Evolutionary conservation across 2,329 filamentous ascomycete species (phyloP).

Genomic region (Neofusicoccum umdonicola): DNA sequence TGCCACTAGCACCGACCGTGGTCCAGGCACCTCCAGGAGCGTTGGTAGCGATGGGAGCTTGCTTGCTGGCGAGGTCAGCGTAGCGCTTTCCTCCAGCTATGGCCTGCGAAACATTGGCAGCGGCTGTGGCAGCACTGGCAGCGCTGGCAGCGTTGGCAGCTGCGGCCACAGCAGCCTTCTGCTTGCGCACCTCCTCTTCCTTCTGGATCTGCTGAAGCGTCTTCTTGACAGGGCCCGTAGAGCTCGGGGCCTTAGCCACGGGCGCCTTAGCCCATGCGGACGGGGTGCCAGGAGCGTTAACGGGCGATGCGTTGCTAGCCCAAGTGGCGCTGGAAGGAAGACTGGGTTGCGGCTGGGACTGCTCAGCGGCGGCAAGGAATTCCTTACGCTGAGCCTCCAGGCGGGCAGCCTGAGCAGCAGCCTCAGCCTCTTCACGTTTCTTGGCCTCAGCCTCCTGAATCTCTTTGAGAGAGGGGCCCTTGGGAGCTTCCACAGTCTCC

Average conservation of each 20-base stretch:
- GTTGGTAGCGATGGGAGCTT: conserved; percentile 43
- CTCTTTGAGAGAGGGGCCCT: conserved; percentile 89
- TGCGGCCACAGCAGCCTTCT: conserved; percentile 60
- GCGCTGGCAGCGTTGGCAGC: conserved; percentile 44
- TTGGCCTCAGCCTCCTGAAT: conserved; percentile 95
- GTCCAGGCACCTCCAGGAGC: conserved; percentile 71
- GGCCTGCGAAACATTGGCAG: conserved; percentile 18
- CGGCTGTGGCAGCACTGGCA: conserved; percentile 38
- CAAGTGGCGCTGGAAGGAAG: conserved; percentile 87
- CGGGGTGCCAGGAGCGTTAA: conserved; percentile 52
- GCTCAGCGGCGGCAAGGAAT: conserved; percentile 60
- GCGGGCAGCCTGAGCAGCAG: conserved; percentile 72
- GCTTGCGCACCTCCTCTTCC: conserved; percentile 89
- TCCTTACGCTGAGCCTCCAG: conserved; percentile 81
- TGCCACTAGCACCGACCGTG: conserved; percentile 90
- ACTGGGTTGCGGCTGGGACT: conserved; percentile 64
- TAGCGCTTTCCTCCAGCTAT: conserved; percentile 72
- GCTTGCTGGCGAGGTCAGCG: conserved; percentile 88
- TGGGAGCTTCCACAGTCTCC: conserved; percentile 68
- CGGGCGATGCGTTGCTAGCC: conserved; percentile 72
- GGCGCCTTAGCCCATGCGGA: conserved; percentile 63
- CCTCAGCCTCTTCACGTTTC: conserved; percentile 86
- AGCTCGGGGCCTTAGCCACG: conserved; percentile 47
- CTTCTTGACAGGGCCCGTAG: conserved; percentile 63
- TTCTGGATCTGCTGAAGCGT: conserved; percentile 94